Percentiles rank a stretch among this genome's conserved stretches.
Evolutionary conservation across 805 yeast species (phyloP).

Genomic region (Hanseniaspora nectarophila): DNA sequence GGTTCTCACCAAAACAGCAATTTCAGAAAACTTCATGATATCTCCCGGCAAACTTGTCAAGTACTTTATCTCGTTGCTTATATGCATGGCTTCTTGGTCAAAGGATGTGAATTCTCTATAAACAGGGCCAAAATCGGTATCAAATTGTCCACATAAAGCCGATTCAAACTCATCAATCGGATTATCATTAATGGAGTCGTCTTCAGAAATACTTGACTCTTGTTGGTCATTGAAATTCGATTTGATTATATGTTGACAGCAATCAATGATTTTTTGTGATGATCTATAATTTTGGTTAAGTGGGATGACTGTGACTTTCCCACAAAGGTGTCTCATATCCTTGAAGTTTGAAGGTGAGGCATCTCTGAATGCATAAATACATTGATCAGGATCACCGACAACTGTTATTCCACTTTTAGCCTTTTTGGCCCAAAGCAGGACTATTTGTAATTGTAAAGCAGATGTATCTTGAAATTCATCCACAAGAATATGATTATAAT

Average conservation of each 20-base stretch:
- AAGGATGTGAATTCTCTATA: conserved; percentile 32
- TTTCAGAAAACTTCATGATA: conserved; percentile 42
- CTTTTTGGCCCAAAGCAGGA: conserved; percentile 36
- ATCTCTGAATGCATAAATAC: conserved; percentile 78
- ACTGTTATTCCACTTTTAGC: conserved; percentile 52
- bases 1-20: conserved; percentile 62
- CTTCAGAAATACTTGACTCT: conserved; percentile 35
- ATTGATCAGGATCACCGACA: conserved; percentile 95
- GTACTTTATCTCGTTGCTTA: conserved; percentile 44
- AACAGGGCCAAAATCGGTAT: conserved; percentile 36
- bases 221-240: conserved; percentile 21
- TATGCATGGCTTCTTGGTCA: conserved; percentile 45
- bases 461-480: conserved; percentile 96
- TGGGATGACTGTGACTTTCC: conserved; percentile 30
- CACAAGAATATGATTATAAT: conserved; percentile 60
- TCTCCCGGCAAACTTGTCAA: conserved; percentile 35
- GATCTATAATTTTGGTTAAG: conserved; percentile 73
- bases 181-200: conserved; percentile 23
- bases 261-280: conserved; percentile 47
- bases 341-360: conserved; percentile 62
- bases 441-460: conserved; percentile 56
- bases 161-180: conserved; percentile 22
- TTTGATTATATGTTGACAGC: conserved; percentile 50
- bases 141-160: conserved; percentile 37
- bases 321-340: conserved; percentile 37